Percentiles rank a stretch among this genome's conserved stretches.
Conservation (phyloP, 306 rosid genomes). For the Nissolia schottii region DNA sequence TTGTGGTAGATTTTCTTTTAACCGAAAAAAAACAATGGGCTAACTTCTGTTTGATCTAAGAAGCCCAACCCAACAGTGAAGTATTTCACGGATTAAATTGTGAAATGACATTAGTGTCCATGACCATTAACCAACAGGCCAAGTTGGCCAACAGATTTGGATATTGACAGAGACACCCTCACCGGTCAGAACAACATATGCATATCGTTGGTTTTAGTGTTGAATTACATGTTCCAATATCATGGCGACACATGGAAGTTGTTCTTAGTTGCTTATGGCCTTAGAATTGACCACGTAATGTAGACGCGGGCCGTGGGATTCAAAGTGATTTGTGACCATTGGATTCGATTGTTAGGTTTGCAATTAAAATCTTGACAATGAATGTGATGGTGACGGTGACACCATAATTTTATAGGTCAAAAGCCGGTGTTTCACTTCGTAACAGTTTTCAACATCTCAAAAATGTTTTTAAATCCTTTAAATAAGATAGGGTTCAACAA, state of each 20-base stretch:
- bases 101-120: not conserved
- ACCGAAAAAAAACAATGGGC: too few species aligned
- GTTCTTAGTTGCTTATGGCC: not conserved
- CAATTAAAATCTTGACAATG: not conserved
- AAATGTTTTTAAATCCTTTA: not conserved
- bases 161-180: not conserved
- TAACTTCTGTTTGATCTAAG: not conserved
- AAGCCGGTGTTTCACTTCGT: not conserved
- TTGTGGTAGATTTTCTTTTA: too few species aligned
- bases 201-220: not conserved
- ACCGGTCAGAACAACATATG: not conserved
- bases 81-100: not conserved
- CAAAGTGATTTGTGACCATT: not conserved
- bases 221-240: not conserved
- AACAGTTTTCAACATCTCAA: not conserved
- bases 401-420: not conserved
- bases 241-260: not conserved
- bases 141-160: not conserved
- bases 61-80: not conserved
- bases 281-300: constrained; percentile 23
- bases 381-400: not conserved
- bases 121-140: not conserved
- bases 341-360: not conserved
- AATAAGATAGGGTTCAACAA: too few species aligned
- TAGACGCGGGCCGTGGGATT: not conserved